A percentile compares a stretch with the other conserved stretches of the same genome.
phyloP scores from a whole-genome alignment of 805 yeast genomes.

The Schwanniomyces occidentalis region DNA sequence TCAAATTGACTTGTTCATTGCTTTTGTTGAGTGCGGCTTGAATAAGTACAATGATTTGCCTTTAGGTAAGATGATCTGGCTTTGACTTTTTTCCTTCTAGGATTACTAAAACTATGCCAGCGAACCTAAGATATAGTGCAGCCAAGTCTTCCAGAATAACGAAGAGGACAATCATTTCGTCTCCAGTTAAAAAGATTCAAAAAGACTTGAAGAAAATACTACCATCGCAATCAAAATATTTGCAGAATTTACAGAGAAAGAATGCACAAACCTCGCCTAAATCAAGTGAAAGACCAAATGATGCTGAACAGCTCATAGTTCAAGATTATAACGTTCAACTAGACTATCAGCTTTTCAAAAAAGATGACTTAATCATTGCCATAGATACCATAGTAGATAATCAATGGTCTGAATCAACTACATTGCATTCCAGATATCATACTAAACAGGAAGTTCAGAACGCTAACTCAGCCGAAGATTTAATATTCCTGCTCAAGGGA shows the following conservation, averaged over 20 bases:
- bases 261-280: background rate
- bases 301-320: conserved; percentile 17
- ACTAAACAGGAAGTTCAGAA: conserved; percentile 10
- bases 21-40: too few species aligned
- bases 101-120: too few species aligned
- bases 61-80: too few species aligned
- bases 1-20: too few species aligned
- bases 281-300: conserved; percentile 2
- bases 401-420: conserved; percentile 40
- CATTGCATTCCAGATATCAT: conserved; percentile 25
- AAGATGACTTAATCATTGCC: conserved; percentile 31
- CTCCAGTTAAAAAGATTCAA: conserved; percentile 26
- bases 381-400: conserved; percentile 32
- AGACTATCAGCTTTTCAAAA: conserved; percentile 35
- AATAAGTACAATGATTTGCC: too few species aligned
- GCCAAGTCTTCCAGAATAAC: conserved; percentile 38
- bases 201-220: conserved; percentile 24
- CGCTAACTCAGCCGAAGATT: conserved; percentile 18
- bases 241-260: conserved; percentile 13
- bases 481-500: conserved; percentile 35
- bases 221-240: conserved; percentile 26
- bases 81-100: too few species aligned
- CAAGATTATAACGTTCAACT: conserved; percentile 39
- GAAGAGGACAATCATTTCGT: conserved; percentile 17
- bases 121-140: conserved; percentile 35